Percentiles rank a stretch among this genome's conserved stretches.
These are phyloP conservation scores for Metarhizium anisopliae DNA, from an alignment of 2,329 filamentous ascomycete genomes.

Conservation along the genomic window DNA sequence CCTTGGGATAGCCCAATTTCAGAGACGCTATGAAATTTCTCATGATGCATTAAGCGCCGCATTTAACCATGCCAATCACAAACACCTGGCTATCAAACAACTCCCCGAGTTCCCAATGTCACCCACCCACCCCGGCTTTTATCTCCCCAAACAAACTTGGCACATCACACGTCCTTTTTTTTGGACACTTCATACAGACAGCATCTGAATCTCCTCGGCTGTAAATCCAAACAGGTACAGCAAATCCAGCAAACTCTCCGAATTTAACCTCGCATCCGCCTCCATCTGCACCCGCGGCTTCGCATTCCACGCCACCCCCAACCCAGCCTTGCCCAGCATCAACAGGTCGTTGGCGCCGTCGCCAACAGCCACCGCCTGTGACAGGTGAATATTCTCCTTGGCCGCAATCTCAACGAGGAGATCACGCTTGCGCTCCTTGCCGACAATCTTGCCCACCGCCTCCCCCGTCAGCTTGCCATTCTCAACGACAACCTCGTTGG, in stretches of 20 bases:
- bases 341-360: slow-evolving; percentile 77
- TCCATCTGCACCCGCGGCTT: slow-evolving; percentile 75
- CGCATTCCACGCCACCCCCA: slow-evolving; percentile 77
- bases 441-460: slow-evolving; percentile 62
- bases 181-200: slow-evolving; percentile 8
- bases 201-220: slow-evolving; percentile 42
- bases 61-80: neutral
- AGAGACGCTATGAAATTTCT: no score
- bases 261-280: slow-evolving; percentile 64
- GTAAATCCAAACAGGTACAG: slow-evolving; percentile 67
- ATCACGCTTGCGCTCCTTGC: slow-evolving; percentile 65
- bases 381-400: slow-evolving; percentile 55
- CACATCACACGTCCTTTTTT: neutral
- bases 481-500: slow-evolving; percentile 71
- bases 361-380: slow-evolving; percentile 65
- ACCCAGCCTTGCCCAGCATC: slow-evolving; percentile 67
- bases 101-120: neutral
- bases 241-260: slow-evolving; percentile 60
- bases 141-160: no score
- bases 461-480: slow-evolving; percentile 60
- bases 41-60: neutral
- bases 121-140: no score
- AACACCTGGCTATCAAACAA: neutral
- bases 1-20: no score
- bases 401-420: slow-evolving; percentile 62